Evolutionary conservation across 129 eudicot species (phyloP).

Genomic region (Glebionis coronaria): DNA sequence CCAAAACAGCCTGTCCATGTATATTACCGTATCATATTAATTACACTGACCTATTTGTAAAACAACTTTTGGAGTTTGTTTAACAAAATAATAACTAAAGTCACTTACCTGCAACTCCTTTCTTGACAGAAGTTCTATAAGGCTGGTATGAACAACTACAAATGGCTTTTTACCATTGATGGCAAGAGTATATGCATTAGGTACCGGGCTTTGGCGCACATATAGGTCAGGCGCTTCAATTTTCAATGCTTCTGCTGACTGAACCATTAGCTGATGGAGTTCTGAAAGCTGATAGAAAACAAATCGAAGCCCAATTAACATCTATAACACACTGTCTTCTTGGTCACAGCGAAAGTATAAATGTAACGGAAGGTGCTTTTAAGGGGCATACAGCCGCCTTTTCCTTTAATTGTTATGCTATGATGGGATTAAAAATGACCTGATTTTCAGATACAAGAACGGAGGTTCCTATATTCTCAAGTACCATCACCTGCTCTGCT

Average conservation of each 20-base stretch:
- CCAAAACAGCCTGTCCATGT: constrained; percentile 80
- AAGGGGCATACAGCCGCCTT: too few relatives aligned
- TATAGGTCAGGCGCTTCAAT: constrained; percentile 89
- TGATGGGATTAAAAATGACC: constrained; percentile 37
- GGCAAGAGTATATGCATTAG: constrained; percentile 96
- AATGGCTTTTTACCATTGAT: constrained; percentile 87
- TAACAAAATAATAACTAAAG: constrained; percentile 8
- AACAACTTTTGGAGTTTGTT: background rate
- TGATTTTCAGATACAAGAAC: constrained; percentile 91
- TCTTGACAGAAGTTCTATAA: constrained; percentile 83
- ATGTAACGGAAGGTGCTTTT: too few relatives aligned
- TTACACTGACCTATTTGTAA: constrained; percentile 4
- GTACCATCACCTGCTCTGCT: constrained; percentile 87
- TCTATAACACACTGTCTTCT: background rate
- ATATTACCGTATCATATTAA: constrained; percentile 14
- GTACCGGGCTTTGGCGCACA: constrained; percentile 90
- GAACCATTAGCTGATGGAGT: constrained; percentile 81
- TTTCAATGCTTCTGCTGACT: constrained; percentile 71
- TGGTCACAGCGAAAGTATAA: too few relatives aligned
- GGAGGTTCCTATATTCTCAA: constrained; percentile 93
- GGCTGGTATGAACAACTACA: constrained; percentile 94
- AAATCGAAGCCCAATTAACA: background rate
- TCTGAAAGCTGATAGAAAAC: constrained; percentile 70
- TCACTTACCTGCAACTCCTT: constrained; percentile 84
- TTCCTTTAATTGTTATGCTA: background rate